Base-by-base conservation (phyloP, 2,329 filamentous ascomycete species). In the Aspergillus spinulosporus region DNA sequence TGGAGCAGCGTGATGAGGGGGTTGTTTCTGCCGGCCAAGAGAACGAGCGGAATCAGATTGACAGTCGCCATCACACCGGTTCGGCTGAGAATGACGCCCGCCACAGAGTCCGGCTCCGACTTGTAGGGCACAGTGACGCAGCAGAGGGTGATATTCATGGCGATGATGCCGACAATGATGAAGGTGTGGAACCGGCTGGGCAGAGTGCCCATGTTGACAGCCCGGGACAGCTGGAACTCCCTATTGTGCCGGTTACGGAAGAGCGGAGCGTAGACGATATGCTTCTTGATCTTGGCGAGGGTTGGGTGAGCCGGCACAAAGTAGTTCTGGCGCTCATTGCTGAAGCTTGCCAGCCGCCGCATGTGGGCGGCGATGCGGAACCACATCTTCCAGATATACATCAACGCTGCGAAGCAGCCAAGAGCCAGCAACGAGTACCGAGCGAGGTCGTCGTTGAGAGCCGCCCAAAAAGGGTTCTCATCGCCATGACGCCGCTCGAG, bases 281-380 rank as follows among this genome's bases (percentile, higher is more conserved):
- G 81, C 59, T 84, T 81, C 76, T 92, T 90, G 54, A 96, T 70
- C 69, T 59, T 92, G 78, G 62, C 85, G 82, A 64, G 95, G 78
- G 51, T 69, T 4, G 62, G 58, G 32, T 76, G 63, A 4, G 88
- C 82, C 26, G 78, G 76, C 46, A 86, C 82, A 69, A 92, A 96
- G 77, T 91, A 96, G 59, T 83, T 81, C 72, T 96, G 92, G 1
- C 81, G 87, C 62, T 90, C 88, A 75, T 90, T 91, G 76, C 84
- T 87, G 62, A 96, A 82, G 67, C 87, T 90, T 42, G 88, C 82
- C 44, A 96, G 80, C 28, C 84, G 87, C 61, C 92, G 85, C 37
- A 92, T 78, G 68, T 94, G 88, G 63, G 82, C 84, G 56, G 84
- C 78, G 55, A 88, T 74, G 53, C 82, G 80, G 49, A 85, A 80